A percentile compares a stretch with the other conserved stretches of the same genome.
phyloP scores from a whole-genome alignment of 164 flowering plant genomes.

The Macadamia tetraphylla region DNA sequence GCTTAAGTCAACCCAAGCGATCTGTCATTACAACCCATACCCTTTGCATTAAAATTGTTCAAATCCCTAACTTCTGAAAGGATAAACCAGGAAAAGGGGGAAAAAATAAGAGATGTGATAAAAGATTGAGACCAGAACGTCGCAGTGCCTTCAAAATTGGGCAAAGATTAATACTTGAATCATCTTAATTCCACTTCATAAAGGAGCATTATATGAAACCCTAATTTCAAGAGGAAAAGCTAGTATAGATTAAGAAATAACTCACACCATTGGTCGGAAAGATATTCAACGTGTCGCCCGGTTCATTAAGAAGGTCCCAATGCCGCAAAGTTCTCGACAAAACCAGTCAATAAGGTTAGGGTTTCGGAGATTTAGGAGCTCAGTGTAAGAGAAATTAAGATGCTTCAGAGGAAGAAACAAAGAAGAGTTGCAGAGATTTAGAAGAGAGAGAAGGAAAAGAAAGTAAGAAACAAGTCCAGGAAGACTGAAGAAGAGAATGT shows the following conservation, averaged over 20 bases:
- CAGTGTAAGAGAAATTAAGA: slow-evolving; percentile 7
- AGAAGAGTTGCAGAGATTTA: slow-evolving; percentile 1
- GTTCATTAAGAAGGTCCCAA: not conserved
- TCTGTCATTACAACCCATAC: not conserved
- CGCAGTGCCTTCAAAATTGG: not conserved
- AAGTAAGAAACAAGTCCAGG: too few species aligned
- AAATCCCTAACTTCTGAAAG: slow-evolving; percentile 1
- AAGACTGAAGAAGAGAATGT: not conserved
- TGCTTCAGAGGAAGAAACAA: not conserved
- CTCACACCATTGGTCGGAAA: slow-evolving; percentile 7
- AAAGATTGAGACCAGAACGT: not conserved
- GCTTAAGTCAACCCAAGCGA: not conserved
- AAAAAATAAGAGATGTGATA: not conserved
- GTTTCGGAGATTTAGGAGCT: not conserved
- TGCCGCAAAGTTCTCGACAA: not conserved
- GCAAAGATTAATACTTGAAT: not conserved
- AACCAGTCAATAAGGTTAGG: slow-evolving; percentile 2
- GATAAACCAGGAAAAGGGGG: not conserved
- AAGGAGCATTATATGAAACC: slow-evolving; percentile 3
- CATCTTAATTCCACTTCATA: not conserved
- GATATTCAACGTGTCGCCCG: not conserved
- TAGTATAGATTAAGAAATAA: not conserved
- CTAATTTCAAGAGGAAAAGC: not conserved
- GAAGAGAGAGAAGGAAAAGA: not conserved
- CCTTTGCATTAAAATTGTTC: not conserved